phyloP scores from a whole-genome alignment of 192 early-diverging fungal species.

The Linderina pennispora region DNA sequence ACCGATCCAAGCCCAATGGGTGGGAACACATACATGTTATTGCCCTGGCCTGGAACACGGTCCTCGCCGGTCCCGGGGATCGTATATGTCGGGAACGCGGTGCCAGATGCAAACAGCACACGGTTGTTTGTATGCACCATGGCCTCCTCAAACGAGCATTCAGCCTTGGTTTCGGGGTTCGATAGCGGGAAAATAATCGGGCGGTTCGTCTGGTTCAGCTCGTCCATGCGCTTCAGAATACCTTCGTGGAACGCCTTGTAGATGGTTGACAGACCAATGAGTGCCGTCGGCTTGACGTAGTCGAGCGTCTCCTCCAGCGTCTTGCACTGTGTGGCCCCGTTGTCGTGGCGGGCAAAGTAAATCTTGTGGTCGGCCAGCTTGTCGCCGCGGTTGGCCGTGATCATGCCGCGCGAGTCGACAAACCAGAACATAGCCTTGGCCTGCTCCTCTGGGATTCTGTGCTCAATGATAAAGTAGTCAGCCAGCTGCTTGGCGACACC shows the following conservation, averaged over 20 bases:
- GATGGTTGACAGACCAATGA: constrained; percentile 83
- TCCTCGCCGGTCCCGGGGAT: constrained; percentile 46
- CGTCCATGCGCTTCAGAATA: constrained; percentile 69
- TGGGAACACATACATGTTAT: constrained; percentile 98
- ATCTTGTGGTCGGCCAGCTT: constrained; percentile 73
- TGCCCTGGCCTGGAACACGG: constrained; percentile 72
- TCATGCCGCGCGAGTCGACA: constrained; percentile 87
- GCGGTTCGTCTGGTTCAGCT: constrained; percentile 50
- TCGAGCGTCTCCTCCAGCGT: constrained; percentile 70
- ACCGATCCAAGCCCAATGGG: constrained; percentile 84
- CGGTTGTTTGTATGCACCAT: constrained; percentile 68
- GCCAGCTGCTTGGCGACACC: constrained; percentile 89
- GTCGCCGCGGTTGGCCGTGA: constrained; percentile 87
- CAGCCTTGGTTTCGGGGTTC: constrained; percentile 82
- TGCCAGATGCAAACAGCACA: constrained; percentile 88
- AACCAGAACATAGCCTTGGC: constrained; percentile 64
- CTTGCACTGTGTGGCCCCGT: constrained; percentile 68
- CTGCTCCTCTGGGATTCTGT: constrained; percentile 64
- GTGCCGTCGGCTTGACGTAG: constrained; percentile 79
- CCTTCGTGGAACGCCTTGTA: constrained; percentile 70
- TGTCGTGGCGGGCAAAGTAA: constrained; percentile 84
- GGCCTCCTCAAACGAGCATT: constrained; percentile 91
- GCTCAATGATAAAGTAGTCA: constrained; percentile 73
- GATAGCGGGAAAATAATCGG: constrained; percentile 90
- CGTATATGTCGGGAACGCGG: constrained; percentile 78